phyloP scores from a whole-genome alignment of 345 rosid species.

The Atalantia buxifolia region DNA sequence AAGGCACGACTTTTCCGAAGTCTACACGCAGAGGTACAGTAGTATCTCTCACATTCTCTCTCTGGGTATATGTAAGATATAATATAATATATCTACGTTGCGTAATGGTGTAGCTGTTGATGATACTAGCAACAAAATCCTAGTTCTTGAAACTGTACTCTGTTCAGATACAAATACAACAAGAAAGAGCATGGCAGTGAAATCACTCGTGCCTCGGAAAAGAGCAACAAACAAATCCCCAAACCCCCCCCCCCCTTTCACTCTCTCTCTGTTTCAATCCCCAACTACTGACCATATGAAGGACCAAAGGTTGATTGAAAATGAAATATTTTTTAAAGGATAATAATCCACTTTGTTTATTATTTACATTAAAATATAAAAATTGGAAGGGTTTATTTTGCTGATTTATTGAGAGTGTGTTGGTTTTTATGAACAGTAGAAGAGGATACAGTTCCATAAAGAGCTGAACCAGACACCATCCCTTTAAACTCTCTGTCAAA shows the following conservation, averaged over 20 bases:
- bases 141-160: conserved; percentile 13
- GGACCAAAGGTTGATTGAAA: neutral
- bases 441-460: conserved; percentile 10
- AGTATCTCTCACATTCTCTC: neutral
- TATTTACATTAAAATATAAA: neutral
- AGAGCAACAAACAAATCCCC: conserved; percentile 8
- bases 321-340: neutral
- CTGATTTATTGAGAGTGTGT: neutral
- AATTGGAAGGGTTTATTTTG: neutral
- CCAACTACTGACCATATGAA: neutral
- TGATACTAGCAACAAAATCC: conserved; percentile 13
- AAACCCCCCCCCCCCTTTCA: neutral
- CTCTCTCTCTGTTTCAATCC: neutral
- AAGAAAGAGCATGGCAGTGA: conserved; percentile 10
- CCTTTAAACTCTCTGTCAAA: neutral
- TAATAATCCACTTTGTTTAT: neutral
- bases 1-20: neutral
- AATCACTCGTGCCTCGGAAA: conserved; percentile 22
- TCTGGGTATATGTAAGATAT: neutral
- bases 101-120: conserved; percentile 4
- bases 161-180: conserved; percentile 11
- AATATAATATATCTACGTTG: too few species aligned
- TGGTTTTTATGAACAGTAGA: neutral
- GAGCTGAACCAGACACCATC: conserved; percentile 17
- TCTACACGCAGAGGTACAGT: neutral